These are phyloP conservation scores for Aeschynomene evenia DNA, from an alignment of 306 rosid genomes.

Conservation along the genomic window DNA sequence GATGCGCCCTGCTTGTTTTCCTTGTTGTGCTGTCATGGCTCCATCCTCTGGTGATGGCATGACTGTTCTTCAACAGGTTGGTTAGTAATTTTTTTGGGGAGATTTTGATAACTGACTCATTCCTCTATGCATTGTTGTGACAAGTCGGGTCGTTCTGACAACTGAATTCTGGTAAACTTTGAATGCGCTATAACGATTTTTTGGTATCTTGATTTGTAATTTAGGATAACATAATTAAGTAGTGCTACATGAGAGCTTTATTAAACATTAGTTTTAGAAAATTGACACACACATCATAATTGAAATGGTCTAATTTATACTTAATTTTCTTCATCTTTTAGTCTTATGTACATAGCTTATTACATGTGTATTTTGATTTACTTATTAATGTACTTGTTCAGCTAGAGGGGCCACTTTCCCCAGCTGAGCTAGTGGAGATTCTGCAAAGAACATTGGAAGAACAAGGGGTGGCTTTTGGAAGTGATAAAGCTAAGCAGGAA, in stretches of 20 bases:
- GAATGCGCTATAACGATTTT: no score
- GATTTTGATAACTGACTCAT: background rate
- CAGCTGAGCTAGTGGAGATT: constrained; percentile 77
- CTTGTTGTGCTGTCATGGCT: constrained; percentile 65
- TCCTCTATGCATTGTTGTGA: background rate
- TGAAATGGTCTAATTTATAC: background rate
- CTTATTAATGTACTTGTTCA: constrained; percentile 23
- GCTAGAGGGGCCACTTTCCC: constrained; percentile 80
- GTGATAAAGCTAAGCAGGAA: constrained; percentile 48
- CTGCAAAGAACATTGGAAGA: constrained; percentile 86
- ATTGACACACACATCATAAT: background rate
- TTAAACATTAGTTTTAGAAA: background rate
- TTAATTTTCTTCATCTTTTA: background rate
- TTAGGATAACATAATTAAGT: background rate
- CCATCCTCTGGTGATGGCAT: constrained; percentile 52
- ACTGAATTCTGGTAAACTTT: no score
- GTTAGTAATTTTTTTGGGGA: constrained; percentile 16
- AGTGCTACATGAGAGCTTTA: background rate
- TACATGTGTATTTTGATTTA: background rate
- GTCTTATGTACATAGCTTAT: background rate
- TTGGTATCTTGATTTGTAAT: background rate
- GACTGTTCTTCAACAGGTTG: constrained; percentile 68
- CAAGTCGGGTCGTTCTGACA: no score
- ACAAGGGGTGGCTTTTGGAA: constrained; percentile 69
- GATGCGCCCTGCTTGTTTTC: constrained; percentile 55